A percentile compares a stretch with the other conserved stretches of the same genome.
These are phyloP conservation scores for Botrytis elliptica DNA, from an alignment of 2,329 filamentous ascomycete genomes.

Conservation along the genomic window DNA sequence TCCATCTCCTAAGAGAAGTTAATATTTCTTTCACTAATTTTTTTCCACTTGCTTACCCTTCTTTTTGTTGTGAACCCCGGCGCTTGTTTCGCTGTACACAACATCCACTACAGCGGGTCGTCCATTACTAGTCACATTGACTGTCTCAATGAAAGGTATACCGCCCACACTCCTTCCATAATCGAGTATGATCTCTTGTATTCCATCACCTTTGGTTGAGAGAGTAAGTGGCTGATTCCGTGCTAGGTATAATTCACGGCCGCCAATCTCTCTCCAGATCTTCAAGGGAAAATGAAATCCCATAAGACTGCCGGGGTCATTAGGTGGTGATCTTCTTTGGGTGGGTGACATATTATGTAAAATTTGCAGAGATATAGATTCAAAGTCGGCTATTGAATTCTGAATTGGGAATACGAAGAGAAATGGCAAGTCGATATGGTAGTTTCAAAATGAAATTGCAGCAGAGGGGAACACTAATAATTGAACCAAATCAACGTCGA, in stretches of 20 bases:
- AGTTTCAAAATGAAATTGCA: neutral
- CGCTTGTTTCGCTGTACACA: slow-evolving; percentile 31
- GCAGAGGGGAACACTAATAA: neutral
- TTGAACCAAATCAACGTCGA: neutral
- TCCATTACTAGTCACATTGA: slow-evolving; percentile 22
- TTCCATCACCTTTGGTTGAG: slow-evolving; percentile 18
- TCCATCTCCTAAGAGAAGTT: slow-evolving; percentile 28
- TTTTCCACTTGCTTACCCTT: slow-evolving; percentile 21
- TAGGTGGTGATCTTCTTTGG: slow-evolving; percentile 8
- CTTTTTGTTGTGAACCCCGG: slow-evolving; percentile 23
- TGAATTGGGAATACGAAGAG: neutral
- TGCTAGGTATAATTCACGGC: neutral
- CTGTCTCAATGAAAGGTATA: slow-evolving; percentile 27
- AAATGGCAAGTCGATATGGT: neutral
- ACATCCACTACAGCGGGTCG: slow-evolving; percentile 27
- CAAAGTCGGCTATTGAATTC: neutral
- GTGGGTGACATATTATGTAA: neutral
- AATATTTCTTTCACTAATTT: neutral
- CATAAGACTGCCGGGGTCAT: neutral
- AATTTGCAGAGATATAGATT: neutral
- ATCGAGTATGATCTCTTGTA: slow-evolving; percentile 29
- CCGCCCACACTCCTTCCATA: slow-evolving; percentile 29
- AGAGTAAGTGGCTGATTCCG: slow-evolving; percentile 7
- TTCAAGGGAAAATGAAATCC: slow-evolving; percentile 9
- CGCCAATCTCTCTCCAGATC: slow-evolving; percentile 11